Evolutionary conservation across 257 asterid genomes (phyloP).

Genomic region (Lavandula angustifolia): DNA sequence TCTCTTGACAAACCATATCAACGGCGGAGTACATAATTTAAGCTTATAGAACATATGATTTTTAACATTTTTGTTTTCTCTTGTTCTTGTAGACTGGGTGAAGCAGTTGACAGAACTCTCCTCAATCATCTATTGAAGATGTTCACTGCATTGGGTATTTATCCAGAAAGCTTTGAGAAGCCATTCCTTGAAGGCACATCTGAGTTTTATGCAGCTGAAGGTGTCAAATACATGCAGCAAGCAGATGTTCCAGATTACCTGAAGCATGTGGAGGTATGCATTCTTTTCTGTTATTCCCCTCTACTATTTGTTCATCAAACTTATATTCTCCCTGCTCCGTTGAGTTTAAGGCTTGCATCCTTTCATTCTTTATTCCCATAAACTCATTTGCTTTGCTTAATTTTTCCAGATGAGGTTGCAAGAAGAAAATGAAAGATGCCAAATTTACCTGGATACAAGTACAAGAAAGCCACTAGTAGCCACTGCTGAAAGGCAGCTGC

Average conservation of each 20-base stretch:
- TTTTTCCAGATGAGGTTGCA: constrained; percentile 80
- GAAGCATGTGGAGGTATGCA: constrained; percentile 86
- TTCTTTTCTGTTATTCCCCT: constrained; percentile 21
- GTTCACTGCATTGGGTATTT: constrained; percentile 96
- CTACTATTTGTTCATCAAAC: neutral
- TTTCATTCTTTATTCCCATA: neutral
- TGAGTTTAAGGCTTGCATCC: neutral
- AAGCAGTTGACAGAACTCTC: constrained; percentile 93
- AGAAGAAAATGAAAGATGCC: constrained; percentile 93
- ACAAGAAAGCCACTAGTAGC: constrained; percentile 87
- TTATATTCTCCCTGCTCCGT: neutral
- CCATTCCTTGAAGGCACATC: constrained; percentile 92
- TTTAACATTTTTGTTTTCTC: constrained; percentile 25
- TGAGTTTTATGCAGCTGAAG: constrained; percentile 95
- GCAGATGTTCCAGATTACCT: constrained; percentile 92
- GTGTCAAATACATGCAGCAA: constrained; percentile 93
- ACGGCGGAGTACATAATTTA: neutral
- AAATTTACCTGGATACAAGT: constrained; percentile 72
- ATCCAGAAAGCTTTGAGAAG: constrained; percentile 94
- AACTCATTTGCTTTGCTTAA: constrained; percentile 9
- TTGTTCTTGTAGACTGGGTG: constrained; percentile 66
- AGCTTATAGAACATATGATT: neutral
- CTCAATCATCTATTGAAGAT: constrained; percentile 97
- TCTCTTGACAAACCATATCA: constrained; percentile 17
- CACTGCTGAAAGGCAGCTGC: constrained; percentile 83